Conservation (phyloP, 371 early-diverging fungal species). For the Thermomucor indicae-seudaticae region DNA sequence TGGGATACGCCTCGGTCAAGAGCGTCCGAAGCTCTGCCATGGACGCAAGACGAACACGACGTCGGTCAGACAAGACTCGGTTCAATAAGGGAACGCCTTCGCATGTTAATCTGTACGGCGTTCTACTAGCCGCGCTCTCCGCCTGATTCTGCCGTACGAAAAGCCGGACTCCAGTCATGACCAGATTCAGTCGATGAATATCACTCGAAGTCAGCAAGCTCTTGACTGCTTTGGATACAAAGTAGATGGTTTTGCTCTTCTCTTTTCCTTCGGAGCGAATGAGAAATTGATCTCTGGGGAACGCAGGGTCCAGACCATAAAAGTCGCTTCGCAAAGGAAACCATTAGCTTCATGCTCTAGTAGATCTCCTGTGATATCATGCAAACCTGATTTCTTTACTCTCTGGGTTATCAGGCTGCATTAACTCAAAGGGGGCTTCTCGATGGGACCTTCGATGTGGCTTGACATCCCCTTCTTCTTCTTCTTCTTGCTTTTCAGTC, state of each 20-base stretch:
- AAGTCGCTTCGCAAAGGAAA: slow-evolving; percentile 35
- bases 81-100: slow-evolving; percentile 75
- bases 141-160: slow-evolving; percentile 71
- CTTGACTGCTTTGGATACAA: slow-evolving; percentile 76
- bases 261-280: slow-evolving; percentile 69
- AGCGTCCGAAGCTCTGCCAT: slow-evolving; percentile 46
- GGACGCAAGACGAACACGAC: slow-evolving; percentile 31
- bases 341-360: not conserved
- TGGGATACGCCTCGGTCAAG: slow-evolving; percentile 61
- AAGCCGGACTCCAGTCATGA: slow-evolving; percentile 86
- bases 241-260: slow-evolving; percentile 73
- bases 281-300: slow-evolving; percentile 81
- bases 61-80: slow-evolving; percentile 46
- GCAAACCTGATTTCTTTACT: slow-evolving; percentile 46
- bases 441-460: slow-evolving; percentile 19
- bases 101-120: slow-evolving; percentile 72
- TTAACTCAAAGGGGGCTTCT: slow-evolving; percentile 77
- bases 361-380: not conserved
- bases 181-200: slow-evolving; percentile 67
- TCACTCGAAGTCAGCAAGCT: slow-evolving; percentile 62
- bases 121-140: slow-evolving; percentile 37
- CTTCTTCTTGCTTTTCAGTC: not conserved
- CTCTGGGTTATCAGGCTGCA: slow-evolving; percentile 53
- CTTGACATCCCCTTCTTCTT: not conserved
- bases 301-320: slow-evolving; percentile 67